Conservation (phyloP, 2,329 filamentous ascomycete genomes). For the Fusarium sp. region DNA sequence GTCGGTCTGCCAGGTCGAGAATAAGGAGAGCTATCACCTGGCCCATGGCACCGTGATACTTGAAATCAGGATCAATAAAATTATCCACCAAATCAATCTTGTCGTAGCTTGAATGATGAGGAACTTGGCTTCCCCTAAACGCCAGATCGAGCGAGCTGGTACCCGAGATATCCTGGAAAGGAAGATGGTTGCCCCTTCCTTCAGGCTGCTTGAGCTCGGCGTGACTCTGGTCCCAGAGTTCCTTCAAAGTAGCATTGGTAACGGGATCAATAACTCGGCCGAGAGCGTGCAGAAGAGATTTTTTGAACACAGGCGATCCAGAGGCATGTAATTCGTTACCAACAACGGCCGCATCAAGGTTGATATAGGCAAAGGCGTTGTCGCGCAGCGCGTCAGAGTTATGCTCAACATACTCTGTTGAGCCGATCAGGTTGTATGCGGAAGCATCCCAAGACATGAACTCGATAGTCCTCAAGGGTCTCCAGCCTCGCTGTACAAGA, state of each 20-base stretch:
- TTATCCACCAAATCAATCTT: conserved; percentile 87
- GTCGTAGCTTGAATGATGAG: conserved; percentile 88
- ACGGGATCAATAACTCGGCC: conserved; percentile 79
- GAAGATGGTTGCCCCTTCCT: conserved; percentile 83
- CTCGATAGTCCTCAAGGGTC: conserved; percentile 91
- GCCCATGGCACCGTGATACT: conserved; percentile 82
- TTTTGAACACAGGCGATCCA: conserved; percentile 83
- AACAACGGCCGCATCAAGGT: conserved; percentile 85
- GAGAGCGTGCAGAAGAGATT: conserved; percentile 78
- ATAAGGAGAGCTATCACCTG: conserved; percentile 86
- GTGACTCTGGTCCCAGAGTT: conserved; percentile 78
- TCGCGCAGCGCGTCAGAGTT: conserved; percentile 78
- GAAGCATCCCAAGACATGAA: conserved; percentile 97
- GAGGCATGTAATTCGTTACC: conserved; percentile 81
- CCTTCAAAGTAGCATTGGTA: conserved; percentile 76
- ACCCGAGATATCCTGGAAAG: conserved; percentile 92
- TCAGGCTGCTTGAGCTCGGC: conserved; percentile 76
- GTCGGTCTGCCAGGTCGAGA: conserved; percentile 84
- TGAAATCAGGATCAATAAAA: conserved; percentile 84
- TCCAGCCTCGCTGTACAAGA: conserved; percentile 82
- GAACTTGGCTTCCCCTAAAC: conserved; percentile 76
- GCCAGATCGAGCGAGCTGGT: conserved; percentile 87
- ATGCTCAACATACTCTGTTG: conserved; percentile 93
- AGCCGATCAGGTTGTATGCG: conserved; percentile 93
- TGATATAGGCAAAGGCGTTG: conserved; percentile 88